phyloP scores from a whole-genome alignment of 1,284 basidiomycete genomes.

The Apiotrichum mycotoxinovorans region DNA sequence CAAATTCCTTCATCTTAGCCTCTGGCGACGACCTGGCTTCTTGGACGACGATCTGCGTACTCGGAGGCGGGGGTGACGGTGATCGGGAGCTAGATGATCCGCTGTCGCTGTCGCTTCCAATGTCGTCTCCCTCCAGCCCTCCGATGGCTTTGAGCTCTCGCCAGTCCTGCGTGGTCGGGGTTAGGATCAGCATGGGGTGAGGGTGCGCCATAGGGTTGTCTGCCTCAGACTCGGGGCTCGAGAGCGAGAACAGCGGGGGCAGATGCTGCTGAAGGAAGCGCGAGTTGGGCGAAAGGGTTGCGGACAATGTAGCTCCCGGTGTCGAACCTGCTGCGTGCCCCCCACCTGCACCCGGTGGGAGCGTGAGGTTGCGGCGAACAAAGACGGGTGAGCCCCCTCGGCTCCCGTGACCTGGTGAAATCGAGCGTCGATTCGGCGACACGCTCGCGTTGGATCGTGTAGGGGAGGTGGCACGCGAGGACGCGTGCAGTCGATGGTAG shows the following conservation, averaged over 20 bases:
- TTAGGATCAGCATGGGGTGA: constrained; percentile 45
- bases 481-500: constrained; percentile 41
- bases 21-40: neutral
- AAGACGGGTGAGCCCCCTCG: constrained; percentile 21
- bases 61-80: neutral
- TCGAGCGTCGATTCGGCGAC: constrained; percentile 8
- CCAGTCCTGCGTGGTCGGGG: constrained; percentile 52
- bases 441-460: constrained; percentile 24
- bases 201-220: neutral
- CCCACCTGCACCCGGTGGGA: constrained; percentile 16
- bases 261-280: constrained; percentile 45
- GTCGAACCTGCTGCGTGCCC: constrained; percentile 10
- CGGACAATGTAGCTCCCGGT: constrained; percentile 18
- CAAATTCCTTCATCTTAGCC: neutral
- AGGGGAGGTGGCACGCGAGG: constrained; percentile 35
- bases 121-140: constrained; percentile 19
- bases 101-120: constrained; percentile 15
- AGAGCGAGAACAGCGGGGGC: constrained; percentile 38
- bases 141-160: constrained; percentile 37
- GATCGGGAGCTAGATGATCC: neutral
- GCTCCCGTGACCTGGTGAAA: constrained; percentile 9
- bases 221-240: constrained; percentile 1
- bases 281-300: constrained; percentile 42
- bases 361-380: constrained; percentile 23
- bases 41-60: neutral